These are phyloP conservation scores for Fusarium papillatum DNA, from an alignment of 2,329 filamentous ascomycete genomes.

Conservation along the genomic window DNA sequence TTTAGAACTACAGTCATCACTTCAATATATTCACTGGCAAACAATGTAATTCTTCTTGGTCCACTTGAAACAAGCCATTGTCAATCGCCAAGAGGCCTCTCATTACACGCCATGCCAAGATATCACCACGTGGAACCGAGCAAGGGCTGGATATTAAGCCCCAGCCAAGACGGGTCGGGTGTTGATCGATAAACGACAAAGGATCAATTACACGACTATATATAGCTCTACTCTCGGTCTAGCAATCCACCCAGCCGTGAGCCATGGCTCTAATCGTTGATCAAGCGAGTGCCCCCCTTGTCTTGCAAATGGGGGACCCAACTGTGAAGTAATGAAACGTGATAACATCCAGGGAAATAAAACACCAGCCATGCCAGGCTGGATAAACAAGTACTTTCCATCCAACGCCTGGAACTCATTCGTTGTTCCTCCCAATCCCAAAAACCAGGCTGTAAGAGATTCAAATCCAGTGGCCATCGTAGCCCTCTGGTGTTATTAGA, in stretches of 20 bases:
- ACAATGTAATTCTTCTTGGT: neutral
- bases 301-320: neutral
- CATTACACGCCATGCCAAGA: neutral
- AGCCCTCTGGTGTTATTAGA: slow-evolving; percentile 23
- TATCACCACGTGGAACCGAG: slow-evolving; percentile 11
- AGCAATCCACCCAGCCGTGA: neutral
- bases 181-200: neutral
- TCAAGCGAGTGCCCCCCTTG: neutral
- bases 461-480: neutral
- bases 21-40: neutral
- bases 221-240: slow-evolving; percentile 2
- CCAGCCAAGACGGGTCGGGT: neutral
- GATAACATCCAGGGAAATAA: slow-evolving; percentile 22
- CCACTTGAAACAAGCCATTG: neutral
- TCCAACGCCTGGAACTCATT: slow-evolving; percentile 39
- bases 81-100: neutral
- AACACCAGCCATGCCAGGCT: slow-evolving; percentile 39
- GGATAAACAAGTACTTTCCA: slow-evolving; percentile 36
- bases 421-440: slow-evolving; percentile 30
- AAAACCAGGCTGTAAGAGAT: slow-evolving; percentile 28
- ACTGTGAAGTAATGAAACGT: slow-evolving; percentile 10
- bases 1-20: neutral
- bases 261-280: neutral
- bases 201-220: slow-evolving; percentile 1
- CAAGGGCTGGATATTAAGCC: neutral